phyloP scores from a whole-genome alignment of 169 alveolate genomes.

The Plasmodium malariae region DNA sequence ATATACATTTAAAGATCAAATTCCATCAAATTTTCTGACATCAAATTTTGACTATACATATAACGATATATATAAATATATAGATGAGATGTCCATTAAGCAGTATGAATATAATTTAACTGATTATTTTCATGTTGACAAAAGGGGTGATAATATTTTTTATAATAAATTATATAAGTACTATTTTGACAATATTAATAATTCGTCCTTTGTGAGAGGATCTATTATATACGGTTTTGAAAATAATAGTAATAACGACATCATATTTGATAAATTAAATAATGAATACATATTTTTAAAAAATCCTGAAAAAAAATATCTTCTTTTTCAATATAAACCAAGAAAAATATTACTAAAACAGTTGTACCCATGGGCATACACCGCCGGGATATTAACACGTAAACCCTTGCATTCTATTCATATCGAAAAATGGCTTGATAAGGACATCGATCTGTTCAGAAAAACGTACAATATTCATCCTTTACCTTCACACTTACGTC shows the following conservation, averaged over 20 bases:
- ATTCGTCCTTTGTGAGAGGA: conserved; percentile 57
- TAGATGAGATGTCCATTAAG: conserved; percentile 62
- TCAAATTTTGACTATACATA: conserved; percentile 61
- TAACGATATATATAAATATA: conserved; percentile 32
- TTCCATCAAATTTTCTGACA: conserved; percentile 60
- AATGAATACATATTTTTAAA: conserved; percentile 64
- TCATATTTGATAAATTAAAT: conserved; percentile 43
- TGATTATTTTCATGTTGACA: conserved; percentile 75
- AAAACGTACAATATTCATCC: conserved; percentile 59
- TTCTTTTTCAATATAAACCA: conserved; percentile 76
- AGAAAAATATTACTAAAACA: conserved; percentile 36
- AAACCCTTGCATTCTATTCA: conserved; percentile 76
- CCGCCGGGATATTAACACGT: conserved; percentile 36
- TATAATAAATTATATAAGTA: conserved; percentile 40
- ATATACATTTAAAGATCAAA: conserved; percentile 41
- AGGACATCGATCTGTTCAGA: conserved; percentile 69
- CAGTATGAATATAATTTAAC: conserved; percentile 72
- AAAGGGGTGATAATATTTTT: conserved; percentile 7
- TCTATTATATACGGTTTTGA: conserved; percentile 69
- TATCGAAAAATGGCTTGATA: conserved; percentile 75
- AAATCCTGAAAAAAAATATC: conserved; percentile 42
- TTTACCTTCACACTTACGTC: conserved; percentile 48
- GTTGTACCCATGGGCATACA: conserved; percentile 76
- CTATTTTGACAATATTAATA: conserved; percentile 60
- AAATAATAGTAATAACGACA: conserved; percentile 52